A percentile compares a stretch with the other conserved stretches of the same genome.
These are phyloP conservation scores for Leccinum longicurvipes DNA, from an alignment of 768 basidiomycete genomes.

Conservation along the genomic window DNA sequence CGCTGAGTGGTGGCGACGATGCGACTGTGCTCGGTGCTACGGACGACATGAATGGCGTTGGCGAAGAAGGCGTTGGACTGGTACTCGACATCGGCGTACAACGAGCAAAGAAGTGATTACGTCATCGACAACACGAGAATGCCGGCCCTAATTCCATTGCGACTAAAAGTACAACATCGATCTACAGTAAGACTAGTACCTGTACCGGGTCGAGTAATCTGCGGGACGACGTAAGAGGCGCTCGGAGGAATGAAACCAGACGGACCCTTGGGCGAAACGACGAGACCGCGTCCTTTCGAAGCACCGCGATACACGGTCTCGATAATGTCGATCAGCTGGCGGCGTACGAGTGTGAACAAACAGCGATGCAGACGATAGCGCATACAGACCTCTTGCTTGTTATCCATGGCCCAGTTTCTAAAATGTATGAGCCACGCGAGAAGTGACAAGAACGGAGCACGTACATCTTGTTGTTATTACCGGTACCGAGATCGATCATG, in stretches of 20 bases:
- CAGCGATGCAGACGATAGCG: not conserved
- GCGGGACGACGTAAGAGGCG: not conserved
- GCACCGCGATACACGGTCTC: slow-evolving; percentile 98
- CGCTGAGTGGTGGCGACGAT: slow-evolving; percentile 26
- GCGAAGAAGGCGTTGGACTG: slow-evolving; percentile 9
- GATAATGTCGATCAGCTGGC: slow-evolving; percentile 91
- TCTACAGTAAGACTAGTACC: slow-evolving; percentile 43
- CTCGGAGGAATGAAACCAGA: not conserved
- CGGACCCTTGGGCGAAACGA: slow-evolving; percentile 92
- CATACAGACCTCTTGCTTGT: slow-evolving; percentile 85
- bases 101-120: slow-evolving; percentile 18
- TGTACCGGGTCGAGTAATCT: slow-evolving; percentile 84
- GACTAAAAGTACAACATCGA: not conserved
- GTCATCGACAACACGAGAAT: slow-evolving; percentile 27
- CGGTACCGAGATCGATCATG: slow-evolving; percentile 99
- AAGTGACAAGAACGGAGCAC: slow-evolving; percentile 25
- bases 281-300: slow-evolving; percentile 95
- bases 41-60: slow-evolving; percentile 18
- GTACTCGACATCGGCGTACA: slow-evolving; percentile 20
- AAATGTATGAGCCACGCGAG: not conserved
- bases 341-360: not conserved
- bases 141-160: slow-evolving; percentile 20
- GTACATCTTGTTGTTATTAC: slow-evolving; percentile 99
- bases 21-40: slow-evolving; percentile 23
- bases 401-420: slow-evolving; percentile 99